Evolutionary conservation across 2,329 filamentous ascomycete genomes (phyloP), one percentile per base, ranked within the genome.

Genomic region (Alternaria viburni): DNA sequence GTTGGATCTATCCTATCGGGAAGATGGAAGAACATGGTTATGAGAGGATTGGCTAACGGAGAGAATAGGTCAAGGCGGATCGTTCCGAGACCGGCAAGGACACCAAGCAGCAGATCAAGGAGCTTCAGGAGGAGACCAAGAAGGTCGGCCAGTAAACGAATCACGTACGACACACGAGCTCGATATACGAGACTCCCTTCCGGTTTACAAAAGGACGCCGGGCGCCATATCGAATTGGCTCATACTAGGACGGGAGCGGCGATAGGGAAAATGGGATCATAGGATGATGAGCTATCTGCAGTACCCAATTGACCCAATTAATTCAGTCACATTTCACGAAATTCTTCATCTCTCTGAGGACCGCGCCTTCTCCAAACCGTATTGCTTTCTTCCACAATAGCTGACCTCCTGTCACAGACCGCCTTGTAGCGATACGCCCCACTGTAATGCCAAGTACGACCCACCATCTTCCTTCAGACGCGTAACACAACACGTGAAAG

Each of bases 111-210:
- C 79, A 81, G 41, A 83, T 84, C 64, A 78, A 82, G 73, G 79
- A 83, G 59, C 68, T 85, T 57, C 83, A 85, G 70, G 78, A 84
- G 73, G 76, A 84, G 76, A 77, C 81, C 3, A 79, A 79, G 61
- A 77, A 81, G 69, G 68, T 62, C 26, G 41, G 49, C 11, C 60
- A 54, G 17, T 62, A 54, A 41, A 44, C 5, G 9, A 21, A 5
- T 5, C 2, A 13, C n/a, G 13, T 6, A 47, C 19, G 30, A 47
- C 10, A 17, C 11, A 17, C 7, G 17, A 17, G 21, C 10, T 15
- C 9, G 17, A 44, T 13, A 15, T 12, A 51, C 23, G 47, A 43
- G 21, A 36, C 8, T 15, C 13, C 25, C 8, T 45, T 19, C 1
- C n/a, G 25, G 6, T 11, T 5, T 56, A 30, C 1, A 23, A 12